A percentile compares a stretch with the other conserved stretches of the same genome.
Conservation (phyloP, 2,329 filamentous ascomycete genomes). For the Sporothrix inflata region DNA sequence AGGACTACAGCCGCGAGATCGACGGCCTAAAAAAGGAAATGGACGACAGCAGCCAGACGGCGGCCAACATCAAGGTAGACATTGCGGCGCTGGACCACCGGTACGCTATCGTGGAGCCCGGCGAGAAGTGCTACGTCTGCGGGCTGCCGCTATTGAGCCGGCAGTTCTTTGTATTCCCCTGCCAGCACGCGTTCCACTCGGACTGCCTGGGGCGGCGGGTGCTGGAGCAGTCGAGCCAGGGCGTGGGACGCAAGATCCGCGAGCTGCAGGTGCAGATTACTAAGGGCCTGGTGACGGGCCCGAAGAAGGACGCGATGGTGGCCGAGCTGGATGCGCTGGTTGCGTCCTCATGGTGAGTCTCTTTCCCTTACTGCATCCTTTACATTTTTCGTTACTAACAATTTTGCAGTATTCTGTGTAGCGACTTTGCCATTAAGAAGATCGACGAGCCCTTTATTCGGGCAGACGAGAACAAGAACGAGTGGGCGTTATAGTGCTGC, state of each 20-base stretch:
- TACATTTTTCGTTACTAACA: conserved; percentile 48
- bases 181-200: conserved; percentile 96
- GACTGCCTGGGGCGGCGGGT: conserved; percentile 90
- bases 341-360: conserved; percentile 69
- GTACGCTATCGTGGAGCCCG: conserved; percentile 95
- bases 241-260: conserved; percentile 76
- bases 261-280: conserved; percentile 85
- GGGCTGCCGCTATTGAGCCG: conserved; percentile 81
- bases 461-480: conserved; percentile 70
- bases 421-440: conserved; percentile 90
- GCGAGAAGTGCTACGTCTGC: conserved; percentile 91
- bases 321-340: conserved; percentile 90
- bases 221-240: conserved; percentile 76
- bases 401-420: conserved; percentile 71
- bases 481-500: conserved; percentile 65
- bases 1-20: conserved; percentile 91
- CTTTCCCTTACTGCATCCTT: background rate
- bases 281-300: conserved; percentile 70
- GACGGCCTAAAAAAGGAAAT: conserved; percentile 88
- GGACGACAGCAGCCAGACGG: conserved; percentile 90
- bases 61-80: conserved; percentile 86
- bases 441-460: conserved; percentile 92
- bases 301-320: conserved; percentile 79
- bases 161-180: conserved; percentile 98
- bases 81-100: conserved; percentile 83